Evolutionary conservation across 805 yeast genomes (phyloP).

Genomic region (Zygosaccharomyces gambellarensis): DNA sequence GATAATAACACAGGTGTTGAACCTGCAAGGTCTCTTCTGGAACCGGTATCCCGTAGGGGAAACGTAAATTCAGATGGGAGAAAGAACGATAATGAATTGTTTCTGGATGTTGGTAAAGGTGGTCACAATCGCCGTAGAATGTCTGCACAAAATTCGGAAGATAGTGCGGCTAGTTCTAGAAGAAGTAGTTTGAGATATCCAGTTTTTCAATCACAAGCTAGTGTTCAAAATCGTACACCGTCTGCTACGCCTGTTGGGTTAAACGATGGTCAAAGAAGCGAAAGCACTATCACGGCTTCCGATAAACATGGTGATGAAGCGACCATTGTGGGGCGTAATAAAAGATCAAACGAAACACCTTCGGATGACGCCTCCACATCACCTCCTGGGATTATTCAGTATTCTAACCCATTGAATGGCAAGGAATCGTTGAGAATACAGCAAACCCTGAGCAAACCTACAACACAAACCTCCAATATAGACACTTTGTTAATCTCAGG

Average conservation of each 20-base stretch:
- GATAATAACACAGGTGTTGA: conserved; percentile 13
- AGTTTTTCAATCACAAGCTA: conserved; percentile 2
- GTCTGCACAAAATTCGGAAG: conserved; percentile 10
- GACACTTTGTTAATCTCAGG: conserved; percentile 11
- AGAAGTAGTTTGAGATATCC: conserved; percentile 9
- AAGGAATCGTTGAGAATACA: conserved; percentile 8
- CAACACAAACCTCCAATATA: conserved; percentile 18
- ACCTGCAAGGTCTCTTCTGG: conserved; percentile 9
- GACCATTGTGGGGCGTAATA: conserved; percentile 4
- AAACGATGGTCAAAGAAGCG: background rate
- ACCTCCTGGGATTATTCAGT: background rate
- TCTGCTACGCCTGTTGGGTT: conserved; percentile 4
- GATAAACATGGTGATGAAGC: conserved; percentile 1
- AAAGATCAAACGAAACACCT: background rate
- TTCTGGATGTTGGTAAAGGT: conserved; percentile 19
- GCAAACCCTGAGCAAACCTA: conserved; percentile 8
- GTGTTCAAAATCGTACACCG: conserved; percentile 3
- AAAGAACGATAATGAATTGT: conserved; percentile 17
- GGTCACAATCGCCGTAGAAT: conserved; percentile 20
- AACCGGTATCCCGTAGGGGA: conserved; percentile 4
- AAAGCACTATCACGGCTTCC: conserved; percentile 1
- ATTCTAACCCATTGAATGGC: conserved; percentile 5
- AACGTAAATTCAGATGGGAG: background rate
- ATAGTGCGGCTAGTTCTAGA: conserved; percentile 15
- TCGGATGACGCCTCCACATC: background rate